These are phyloP conservation scores for Mimosa bimucronata DNA, from an alignment of 306 rosid species.

Conservation along the genomic window DNA sequence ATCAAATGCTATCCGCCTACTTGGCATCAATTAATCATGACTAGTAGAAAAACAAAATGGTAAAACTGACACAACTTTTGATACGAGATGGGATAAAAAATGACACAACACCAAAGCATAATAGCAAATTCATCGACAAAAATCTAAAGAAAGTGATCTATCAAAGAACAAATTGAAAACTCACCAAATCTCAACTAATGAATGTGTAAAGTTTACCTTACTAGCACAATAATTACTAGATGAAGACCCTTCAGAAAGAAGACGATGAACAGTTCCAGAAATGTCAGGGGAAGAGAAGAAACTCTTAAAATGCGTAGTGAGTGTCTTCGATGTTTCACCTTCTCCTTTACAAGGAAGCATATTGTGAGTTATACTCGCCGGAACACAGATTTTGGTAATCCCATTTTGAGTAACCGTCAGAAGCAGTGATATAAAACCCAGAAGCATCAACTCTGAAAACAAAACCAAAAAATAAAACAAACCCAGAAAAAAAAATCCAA, in stretches of 20 bases:
- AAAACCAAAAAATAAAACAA: not conserved
- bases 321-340: not conserved
- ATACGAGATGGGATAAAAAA: not conserved
- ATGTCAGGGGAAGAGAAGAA: constrained; percentile 42
- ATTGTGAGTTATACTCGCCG: constrained; percentile 38
- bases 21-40: not conserved
- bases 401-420: constrained; percentile 74
- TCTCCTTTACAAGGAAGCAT: constrained; percentile 69
- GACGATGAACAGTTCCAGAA: constrained; percentile 42
- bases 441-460: constrained; percentile 77
- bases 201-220: constrained; percentile 53
- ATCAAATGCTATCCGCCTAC: not conserved
- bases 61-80: not conserved
- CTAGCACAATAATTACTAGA: constrained; percentile 49
- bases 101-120: not conserved
- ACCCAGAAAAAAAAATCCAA: not conserved
- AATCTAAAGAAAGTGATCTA: not conserved
- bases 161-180: constrained; percentile 3
- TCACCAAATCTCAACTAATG: constrained; percentile 1
- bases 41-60: not conserved
- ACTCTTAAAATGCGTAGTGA: constrained; percentile 48
- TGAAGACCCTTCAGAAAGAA: constrained; percentile 38
- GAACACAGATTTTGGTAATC: constrained; percentile 75
- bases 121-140: not conserved
- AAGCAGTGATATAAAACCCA: constrained; percentile 91